phyloP scores from a whole-genome alignment of 108 stramenopile genomes.

The Aurantiochytrium sp. region DNA sequence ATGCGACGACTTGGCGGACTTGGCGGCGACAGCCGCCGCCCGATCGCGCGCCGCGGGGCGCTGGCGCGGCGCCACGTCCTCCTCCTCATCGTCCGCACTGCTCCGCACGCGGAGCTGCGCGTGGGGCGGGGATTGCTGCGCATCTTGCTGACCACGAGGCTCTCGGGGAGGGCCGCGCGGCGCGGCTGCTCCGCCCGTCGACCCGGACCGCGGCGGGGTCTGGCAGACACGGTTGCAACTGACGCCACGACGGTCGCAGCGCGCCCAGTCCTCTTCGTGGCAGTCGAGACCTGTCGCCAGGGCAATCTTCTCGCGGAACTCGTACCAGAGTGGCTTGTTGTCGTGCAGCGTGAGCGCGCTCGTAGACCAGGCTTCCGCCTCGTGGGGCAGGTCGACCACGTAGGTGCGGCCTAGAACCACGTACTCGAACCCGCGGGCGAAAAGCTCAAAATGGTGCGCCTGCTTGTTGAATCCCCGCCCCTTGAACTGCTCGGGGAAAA shows the following conservation, averaged over 20 bases:
- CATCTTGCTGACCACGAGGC: too few relatives aligned
- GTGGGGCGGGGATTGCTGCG: too few relatives aligned
- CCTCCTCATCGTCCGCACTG: too few relatives aligned
- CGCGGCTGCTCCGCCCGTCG: too few relatives aligned
- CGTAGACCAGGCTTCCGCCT: background rate
- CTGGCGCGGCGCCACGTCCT: too few relatives aligned
- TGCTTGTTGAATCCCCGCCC: slow-evolving; percentile 24
- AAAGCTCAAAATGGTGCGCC: slow-evolving; percentile 7
- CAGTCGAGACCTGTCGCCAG: background rate
- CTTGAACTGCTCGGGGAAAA: background rate
- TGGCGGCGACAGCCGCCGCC: too few relatives aligned
- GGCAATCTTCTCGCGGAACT: background rate
- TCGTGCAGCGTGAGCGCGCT: background rate
- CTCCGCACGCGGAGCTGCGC: too few relatives aligned
- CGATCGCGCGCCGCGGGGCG: too few relatives aligned
- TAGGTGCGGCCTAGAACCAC: background rate
- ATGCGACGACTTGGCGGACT: background rate
- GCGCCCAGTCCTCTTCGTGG: background rate
- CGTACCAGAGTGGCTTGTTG: background rate
- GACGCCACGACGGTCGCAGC: background rate
- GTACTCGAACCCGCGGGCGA: background rate
- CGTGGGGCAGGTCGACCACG: background rate
- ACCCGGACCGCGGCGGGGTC: background rate
- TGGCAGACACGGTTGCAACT: background rate
- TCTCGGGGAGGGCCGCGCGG: too few relatives aligned